Conservation (phyloP, 2,329 filamentous ascomycete species). For the Fonsecaea nubica region DNA sequence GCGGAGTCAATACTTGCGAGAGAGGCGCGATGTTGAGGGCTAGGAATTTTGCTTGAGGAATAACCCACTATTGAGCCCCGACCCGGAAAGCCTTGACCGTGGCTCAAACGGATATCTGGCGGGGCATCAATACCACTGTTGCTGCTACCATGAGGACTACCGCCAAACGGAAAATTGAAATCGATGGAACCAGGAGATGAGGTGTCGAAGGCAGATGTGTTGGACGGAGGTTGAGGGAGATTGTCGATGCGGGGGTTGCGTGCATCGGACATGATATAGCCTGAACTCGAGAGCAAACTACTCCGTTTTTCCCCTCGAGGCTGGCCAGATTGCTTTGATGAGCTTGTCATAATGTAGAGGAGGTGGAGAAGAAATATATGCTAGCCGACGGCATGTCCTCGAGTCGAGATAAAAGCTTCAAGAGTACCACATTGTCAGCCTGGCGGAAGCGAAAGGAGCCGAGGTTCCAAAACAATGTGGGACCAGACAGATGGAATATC, state of each 20-base stretch:
- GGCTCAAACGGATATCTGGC: constrained; percentile 33
- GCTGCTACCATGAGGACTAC: constrained; percentile 37
- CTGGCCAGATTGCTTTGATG: constrained; percentile 25
- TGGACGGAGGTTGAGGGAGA: constrained; percentile 26
- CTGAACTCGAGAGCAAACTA: constrained; percentile 25
- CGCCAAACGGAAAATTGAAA: constrained; percentile 36
- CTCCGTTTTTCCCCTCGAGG: constrained; percentile 20
- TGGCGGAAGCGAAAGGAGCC: not conserved
- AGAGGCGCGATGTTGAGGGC: constrained; percentile 36
- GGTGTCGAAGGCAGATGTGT: constrained; percentile 33
- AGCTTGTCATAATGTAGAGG: constrained; percentile 30
- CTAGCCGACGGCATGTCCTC: constrained; percentile 27
- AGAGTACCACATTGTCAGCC: constrained; percentile 11
- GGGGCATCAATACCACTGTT: constrained; percentile 38
- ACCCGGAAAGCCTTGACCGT: constrained; percentile 31
- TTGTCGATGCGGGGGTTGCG: constrained; percentile 36
- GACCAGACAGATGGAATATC: not conserved
- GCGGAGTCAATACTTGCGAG: constrained; percentile 38
- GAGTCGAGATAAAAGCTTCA: constrained; percentile 20
- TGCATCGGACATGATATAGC: constrained; percentile 27
- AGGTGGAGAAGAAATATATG: constrained; percentile 3
- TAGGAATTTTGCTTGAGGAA: constrained; percentile 27
- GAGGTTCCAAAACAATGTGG: not conserved
- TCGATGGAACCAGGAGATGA: constrained; percentile 35
- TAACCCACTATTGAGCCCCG: constrained; percentile 30